A percentile compares a stretch with the other conserved stretches of the same genome.
Evolutionary conservation across 1,284 basidiomycete species (phyloP).

Genomic region (Pseudozyma hubeiensis): DNA sequence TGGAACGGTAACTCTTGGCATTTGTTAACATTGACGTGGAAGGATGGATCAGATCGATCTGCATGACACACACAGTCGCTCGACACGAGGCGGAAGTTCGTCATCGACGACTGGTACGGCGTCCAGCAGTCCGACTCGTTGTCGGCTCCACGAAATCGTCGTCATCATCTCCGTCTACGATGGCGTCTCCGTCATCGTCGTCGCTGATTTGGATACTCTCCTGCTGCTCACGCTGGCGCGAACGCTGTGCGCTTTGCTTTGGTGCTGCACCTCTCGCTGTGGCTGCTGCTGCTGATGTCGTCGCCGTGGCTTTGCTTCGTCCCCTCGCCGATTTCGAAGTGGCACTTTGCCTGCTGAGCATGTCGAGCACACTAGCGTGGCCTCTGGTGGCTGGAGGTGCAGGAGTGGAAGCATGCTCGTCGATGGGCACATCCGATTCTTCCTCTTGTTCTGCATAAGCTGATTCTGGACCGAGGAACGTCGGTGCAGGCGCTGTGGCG

Average conservation of each 20-base stretch:
- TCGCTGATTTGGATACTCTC: constrained; percentile 46
- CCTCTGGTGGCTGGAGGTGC: constrained; percentile 13
- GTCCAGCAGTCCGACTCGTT: constrained; percentile 4
- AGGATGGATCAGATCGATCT: too few species aligned
- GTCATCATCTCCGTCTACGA: constrained; percentile 29
- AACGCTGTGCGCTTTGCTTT: constrained; percentile 1
- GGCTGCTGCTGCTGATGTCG: constrained; percentile 6
- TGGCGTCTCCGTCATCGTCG: constrained; percentile 26
- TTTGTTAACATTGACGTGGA: too few species aligned
- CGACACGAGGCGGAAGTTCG: too few species aligned
- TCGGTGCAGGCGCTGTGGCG: constrained; percentile 19
- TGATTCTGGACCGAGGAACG: constrained; percentile 35
- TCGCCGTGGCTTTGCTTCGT: not conserved
- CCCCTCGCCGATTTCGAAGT: not conserved
- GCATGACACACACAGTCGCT: too few species aligned
- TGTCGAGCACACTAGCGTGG: constrained; percentile 35
- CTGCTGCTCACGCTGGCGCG: constrained; percentile 14
- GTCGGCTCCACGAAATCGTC: constrained; percentile 44
- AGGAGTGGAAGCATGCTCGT: constrained; percentile 24
- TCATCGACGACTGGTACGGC: constrained; percentile 19
- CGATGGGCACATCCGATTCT: constrained; percentile 26
- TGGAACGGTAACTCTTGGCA: too few species aligned
- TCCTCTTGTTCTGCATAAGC: constrained; percentile 36
- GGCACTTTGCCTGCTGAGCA: constrained; percentile 23
- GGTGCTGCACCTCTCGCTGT: constrained; percentile 2